phyloP scores from a whole-genome alignment of 805 yeast genomes.

The Isabelozyma rhagii region DNA sequence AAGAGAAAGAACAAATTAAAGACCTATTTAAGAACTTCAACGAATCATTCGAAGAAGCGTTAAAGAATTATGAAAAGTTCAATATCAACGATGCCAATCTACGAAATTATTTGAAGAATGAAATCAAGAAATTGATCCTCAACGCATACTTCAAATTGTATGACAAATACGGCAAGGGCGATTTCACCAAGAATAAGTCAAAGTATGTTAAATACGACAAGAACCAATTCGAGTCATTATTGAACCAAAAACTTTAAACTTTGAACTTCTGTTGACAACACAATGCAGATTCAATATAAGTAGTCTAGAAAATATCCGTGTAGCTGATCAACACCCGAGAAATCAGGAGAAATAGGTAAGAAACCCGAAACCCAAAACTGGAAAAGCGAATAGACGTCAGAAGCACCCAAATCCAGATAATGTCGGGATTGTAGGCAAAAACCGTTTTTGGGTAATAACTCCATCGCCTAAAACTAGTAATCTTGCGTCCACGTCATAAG shows the following conservation, averaged over 20 bases:
- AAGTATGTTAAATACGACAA: conserved; percentile 70
- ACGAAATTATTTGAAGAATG: conserved; percentile 61
- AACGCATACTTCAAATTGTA: conserved; percentile 86
- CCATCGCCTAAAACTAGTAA: not conserved
- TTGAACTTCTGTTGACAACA: not conserved
- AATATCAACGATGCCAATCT: conserved; percentile 65
- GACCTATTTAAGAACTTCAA: conserved; percentile 84
- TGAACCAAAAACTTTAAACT: conserved; percentile 15
- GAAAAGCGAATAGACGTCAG: too few species aligned
- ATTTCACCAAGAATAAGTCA: conserved; percentile 64
- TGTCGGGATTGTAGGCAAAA: too few species aligned
- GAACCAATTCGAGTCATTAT: conserved; percentile 37
- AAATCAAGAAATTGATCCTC: conserved; percentile 67
- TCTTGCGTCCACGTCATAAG: not conserved
- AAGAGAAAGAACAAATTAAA: conserved; percentile 77
- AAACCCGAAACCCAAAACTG: not conserved
- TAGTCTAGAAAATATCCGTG: not conserved
- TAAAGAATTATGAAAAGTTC: conserved; percentile 61
- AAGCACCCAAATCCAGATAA: too few species aligned
- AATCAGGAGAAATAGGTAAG: not conserved
- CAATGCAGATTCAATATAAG: not conserved
- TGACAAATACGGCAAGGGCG: conserved; percentile 69
- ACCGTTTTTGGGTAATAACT: not conserved
- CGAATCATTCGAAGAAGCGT: conserved; percentile 74
- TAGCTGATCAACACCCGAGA: not conserved